A percentile compares a stretch with the other conserved stretches of the same genome.
Evolutionary conservation across 2,329 filamentous ascomycete species (phyloP).

Genomic region (Triangularia setosa): DNA sequence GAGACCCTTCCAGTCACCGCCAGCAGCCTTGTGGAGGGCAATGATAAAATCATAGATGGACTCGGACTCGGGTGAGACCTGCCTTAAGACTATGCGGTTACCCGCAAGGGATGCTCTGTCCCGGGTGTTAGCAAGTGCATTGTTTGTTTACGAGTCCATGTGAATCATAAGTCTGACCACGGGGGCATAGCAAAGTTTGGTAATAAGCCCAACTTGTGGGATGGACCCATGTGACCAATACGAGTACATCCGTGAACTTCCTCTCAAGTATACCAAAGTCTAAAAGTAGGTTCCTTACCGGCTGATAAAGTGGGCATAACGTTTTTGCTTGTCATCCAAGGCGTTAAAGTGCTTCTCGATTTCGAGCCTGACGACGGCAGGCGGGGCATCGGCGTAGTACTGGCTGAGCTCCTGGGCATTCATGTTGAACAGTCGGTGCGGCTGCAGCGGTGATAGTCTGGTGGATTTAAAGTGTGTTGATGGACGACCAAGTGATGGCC

Average conservation of each 20-base stretch:
- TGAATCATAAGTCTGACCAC: not conserved
- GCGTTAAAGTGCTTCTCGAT: constrained; percentile 91
- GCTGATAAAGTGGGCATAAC: constrained; percentile 88
- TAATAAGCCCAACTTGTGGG: not conserved
- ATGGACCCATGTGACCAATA: not conserved
- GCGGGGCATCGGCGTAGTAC: constrained; percentile 88
- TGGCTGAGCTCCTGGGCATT: constrained; percentile 61
- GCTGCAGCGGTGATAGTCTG: not conserved
- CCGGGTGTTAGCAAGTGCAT: not conserved
- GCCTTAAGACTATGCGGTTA: constrained; percentile 72
- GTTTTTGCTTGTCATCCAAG: constrained; percentile 70
- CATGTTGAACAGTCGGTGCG: constrained; percentile 42
- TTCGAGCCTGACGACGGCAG: constrained; percentile 79
- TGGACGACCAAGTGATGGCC: constrained; percentile 9
- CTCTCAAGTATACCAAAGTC: not conserved
- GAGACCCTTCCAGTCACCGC: constrained; percentile 68
- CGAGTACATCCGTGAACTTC: too few species aligned
- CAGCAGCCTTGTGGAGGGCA: constrained; percentile 60
- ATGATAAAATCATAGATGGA: constrained; percentile 78
- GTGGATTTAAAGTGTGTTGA: not conserved
- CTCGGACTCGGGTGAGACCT: constrained; percentile 78
- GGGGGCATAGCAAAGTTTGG: not conserved
- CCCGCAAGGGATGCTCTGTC: constrained; percentile 71
- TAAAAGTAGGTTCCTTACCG: constrained; percentile 46
- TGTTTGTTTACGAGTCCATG: not conserved